Conservation (phyloP, 345 rosid genomes). For the Physaria fendleri region DNA sequence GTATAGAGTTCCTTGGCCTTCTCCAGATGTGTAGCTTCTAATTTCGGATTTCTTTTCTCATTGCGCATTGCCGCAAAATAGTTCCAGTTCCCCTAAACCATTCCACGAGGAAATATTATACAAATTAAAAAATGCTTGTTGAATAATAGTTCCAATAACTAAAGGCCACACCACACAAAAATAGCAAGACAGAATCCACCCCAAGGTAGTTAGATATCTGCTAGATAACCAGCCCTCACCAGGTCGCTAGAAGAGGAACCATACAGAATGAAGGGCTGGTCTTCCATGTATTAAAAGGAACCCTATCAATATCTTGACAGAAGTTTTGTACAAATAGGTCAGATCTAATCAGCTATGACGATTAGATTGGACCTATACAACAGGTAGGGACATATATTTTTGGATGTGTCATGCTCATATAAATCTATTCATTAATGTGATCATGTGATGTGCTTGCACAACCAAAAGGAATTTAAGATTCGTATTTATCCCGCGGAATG, state of each 20-base stretch:
- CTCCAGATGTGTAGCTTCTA: constrained; percentile 98
- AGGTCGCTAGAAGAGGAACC: not conserved
- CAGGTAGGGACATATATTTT: not conserved
- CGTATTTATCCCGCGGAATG: not conserved
- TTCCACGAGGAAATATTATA: constrained; percentile 2
- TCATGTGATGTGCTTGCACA: not conserved
- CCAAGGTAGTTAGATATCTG: not conserved
- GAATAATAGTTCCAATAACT: not conserved
- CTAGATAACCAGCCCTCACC: not conserved
- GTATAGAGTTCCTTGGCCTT: constrained; percentile 95
- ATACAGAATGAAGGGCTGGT: not conserved
- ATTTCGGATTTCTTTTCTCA: constrained; percentile 93
- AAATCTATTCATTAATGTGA: not conserved
- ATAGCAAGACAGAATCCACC: constrained; percentile 1
- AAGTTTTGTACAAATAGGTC: not conserved
- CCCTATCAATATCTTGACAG: not conserved
- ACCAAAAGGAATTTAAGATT: not conserved
- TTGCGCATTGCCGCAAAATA: constrained; percentile 95
- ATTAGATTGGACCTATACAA: not conserved
- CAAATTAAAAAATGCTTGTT: not conserved
- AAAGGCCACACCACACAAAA: not conserved
- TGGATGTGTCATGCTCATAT: not conserved
- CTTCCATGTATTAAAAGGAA: not conserved
- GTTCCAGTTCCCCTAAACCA: constrained; percentile 89
- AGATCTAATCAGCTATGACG: not conserved